Conservation (phyloP, 306 rosid species). For the Gleditsia sinensis region DNA sequence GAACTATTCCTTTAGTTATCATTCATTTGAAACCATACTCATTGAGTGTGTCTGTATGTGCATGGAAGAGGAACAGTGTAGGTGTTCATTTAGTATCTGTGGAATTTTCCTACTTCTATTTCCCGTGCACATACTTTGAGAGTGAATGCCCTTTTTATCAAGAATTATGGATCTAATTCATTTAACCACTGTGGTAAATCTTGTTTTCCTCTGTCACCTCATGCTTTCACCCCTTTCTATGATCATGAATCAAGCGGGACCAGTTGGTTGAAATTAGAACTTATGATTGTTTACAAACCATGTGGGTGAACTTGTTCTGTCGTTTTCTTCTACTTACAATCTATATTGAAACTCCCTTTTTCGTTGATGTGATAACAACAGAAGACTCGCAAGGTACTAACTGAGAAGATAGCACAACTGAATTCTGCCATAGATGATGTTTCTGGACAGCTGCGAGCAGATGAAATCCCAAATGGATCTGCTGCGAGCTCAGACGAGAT, state of each 20-base stretch:
- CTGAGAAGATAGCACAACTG: slow-evolving; percentile 60
- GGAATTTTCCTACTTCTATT: too few species aligned
- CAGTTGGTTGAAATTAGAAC: neutral
- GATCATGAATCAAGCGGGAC: too few species aligned
- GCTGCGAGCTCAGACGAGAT: slow-evolving; percentile 45
- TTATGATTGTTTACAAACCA: neutral
- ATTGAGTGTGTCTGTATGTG: slow-evolving; percentile 15
- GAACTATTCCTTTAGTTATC: slow-evolving; percentile 16
- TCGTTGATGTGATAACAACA: slow-evolving; percentile 34
- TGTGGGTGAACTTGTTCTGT: neutral
- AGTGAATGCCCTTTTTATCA: neutral
- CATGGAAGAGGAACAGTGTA: neutral
- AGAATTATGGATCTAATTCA: neutral
- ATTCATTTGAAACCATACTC: slow-evolving; percentile 12
- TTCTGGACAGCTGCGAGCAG: slow-evolving; percentile 44
- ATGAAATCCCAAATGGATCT: slow-evolving; percentile 36
- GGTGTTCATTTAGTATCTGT: too few species aligned
- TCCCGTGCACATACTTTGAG: neutral
- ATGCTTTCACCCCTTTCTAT: neutral
- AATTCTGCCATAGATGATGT: slow-evolving; percentile 62
- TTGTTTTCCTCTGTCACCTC: neutral
- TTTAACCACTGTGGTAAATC: neutral
- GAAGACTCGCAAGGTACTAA: slow-evolving; percentile 57
- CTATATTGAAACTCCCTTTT: slow-evolving; percentile 8
- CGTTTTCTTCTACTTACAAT: slow-evolving; percentile 6